Conservation (phyloP, 805 yeast species). For the Candida sphagnicola region DNA sequence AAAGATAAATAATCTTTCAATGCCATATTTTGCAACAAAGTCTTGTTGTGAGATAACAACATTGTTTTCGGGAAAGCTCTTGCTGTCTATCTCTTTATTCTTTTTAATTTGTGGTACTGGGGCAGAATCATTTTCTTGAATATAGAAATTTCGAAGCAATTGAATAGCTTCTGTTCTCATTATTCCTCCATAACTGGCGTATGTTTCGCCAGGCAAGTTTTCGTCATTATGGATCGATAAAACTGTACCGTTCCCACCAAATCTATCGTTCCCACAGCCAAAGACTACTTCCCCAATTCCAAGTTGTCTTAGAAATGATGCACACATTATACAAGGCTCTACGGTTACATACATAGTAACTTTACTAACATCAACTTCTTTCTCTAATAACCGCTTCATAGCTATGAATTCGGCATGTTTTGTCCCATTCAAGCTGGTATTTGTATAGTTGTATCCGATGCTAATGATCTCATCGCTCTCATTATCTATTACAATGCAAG, state of each 20-base stretch:
- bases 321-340: slow-evolving; percentile 99
- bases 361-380: slow-evolving; percentile 18
- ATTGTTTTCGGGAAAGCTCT: slow-evolving; percentile 51
- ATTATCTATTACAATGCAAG: slow-evolving; percentile 31
- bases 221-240: slow-evolving; percentile 39
- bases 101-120: slow-evolving; percentile 77
- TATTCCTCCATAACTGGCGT: slow-evolving; percentile 71
- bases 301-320: slow-evolving; percentile 80
- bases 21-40: slow-evolving; percentile 47
- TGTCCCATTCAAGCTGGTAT: slow-evolving; percentile 79
- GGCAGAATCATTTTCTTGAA: slow-evolving; percentile 80
- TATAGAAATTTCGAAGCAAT: slow-evolving; percentile 76
- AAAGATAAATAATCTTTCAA: slow-evolving; percentile 16
- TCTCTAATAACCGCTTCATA: slow-evolving; percentile 39
- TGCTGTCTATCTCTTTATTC: slow-evolving; percentile 54
- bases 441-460: slow-evolving; percentile 82
- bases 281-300: slow-evolving; percentile 71
- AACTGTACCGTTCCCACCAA: slow-evolving; percentile 96
- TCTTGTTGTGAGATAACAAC: slow-evolving; percentile 49
- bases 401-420: slow-evolving; percentile 92
- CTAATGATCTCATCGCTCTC: slow-evolving; percentile 50
- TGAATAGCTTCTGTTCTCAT: slow-evolving; percentile 78
- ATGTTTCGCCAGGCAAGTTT: slow-evolving; percentile 24
- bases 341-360: slow-evolving; percentile 86
- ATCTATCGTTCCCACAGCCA: slow-evolving; percentile 93